Percentiles rank a stretch among this genome's conserved stretches.
phyloP scores from a whole-genome alignment of 331 rosid genomes.

The Prunus yedoensis region DNA sequence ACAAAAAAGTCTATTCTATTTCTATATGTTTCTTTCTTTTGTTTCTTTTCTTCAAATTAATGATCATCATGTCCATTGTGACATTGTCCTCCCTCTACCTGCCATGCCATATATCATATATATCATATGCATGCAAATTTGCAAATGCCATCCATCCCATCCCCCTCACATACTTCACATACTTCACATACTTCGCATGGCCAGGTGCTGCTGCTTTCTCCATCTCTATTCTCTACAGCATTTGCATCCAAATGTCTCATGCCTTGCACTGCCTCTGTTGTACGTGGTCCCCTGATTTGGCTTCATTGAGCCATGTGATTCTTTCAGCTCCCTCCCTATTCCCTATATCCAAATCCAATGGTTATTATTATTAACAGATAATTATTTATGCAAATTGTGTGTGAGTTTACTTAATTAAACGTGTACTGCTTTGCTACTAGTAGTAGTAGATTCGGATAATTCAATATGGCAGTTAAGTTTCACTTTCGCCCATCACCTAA shows the following conservation, averaged over 20 bases:
- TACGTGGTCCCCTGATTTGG: conserved; percentile 6
- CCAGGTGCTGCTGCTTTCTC: no score
- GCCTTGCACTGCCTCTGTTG: not conserved
- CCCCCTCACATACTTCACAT: no score
- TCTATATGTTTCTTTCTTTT: not conserved
- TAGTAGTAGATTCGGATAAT: no score
- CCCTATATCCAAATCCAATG: not conserved
- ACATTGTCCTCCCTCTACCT: not conserved
- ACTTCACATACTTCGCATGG: no score
- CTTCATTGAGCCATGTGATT: conserved; percentile 19
- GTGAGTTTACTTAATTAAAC: no score
- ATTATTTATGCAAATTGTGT: not conserved
- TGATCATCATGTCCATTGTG: conserved; percentile 20
- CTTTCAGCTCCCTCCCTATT: not conserved
- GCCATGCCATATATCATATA: not conserved
- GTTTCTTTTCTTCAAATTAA: conserved; percentile 7
- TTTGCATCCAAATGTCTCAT: conserved; percentile 9
- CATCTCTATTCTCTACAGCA: not conserved
- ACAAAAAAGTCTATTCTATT: not conserved
- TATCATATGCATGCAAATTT: no score
- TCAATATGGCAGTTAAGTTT: no score
- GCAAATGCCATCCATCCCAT: no score
- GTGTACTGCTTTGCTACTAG: no score
- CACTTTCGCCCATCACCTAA: no score
- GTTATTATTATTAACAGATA: not conserved